Conservation (phyloP, 257 asterid species). For the Leptodermis oblonga region DNA sequence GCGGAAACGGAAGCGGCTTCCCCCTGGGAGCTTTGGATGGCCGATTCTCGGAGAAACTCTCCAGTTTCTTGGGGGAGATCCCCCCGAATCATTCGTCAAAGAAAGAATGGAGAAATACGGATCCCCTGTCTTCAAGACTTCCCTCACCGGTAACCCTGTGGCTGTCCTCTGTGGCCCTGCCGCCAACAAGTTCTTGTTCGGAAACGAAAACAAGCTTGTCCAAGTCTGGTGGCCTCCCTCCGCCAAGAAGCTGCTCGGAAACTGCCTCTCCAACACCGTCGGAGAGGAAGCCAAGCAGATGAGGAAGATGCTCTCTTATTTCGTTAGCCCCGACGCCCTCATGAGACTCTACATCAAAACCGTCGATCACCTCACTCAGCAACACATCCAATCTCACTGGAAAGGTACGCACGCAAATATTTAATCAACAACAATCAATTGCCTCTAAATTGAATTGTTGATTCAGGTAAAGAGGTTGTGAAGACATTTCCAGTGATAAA, state of each 20-base stretch:
- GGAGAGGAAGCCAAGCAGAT: slow-evolving; percentile 61
- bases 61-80: slow-evolving; percentile 22
- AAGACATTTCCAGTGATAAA: slow-evolving; percentile 49
- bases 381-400: slow-evolving; percentile 58
- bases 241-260: slow-evolving; percentile 43
- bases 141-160: slow-evolving; percentile 28
- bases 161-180: slow-evolving; percentile 43
- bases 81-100: slow-evolving; percentile 28
- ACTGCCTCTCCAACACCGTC: slow-evolving; percentile 38
- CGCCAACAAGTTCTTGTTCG: slow-evolving; percentile 57
- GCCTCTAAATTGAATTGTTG: not conserved
- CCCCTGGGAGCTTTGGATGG: slow-evolving; percentile 43
- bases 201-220: slow-evolving; percentile 60
- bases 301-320: slow-evolving; percentile 58
- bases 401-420: slow-evolving; percentile 42
- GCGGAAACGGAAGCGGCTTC: slow-evolving; percentile 17
- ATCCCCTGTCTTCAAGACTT: slow-evolving; percentile 36
- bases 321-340: slow-evolving; percentile 60
- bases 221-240: slow-evolving; percentile 69
- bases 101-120: slow-evolving; percentile 32
- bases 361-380: slow-evolving; percentile 55
- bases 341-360: slow-evolving; percentile 47
- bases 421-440: too few species aligned
- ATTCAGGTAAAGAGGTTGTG: slow-evolving; percentile 45
- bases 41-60: slow-evolving; percentile 38